Evolutionary conservation across 257 asterid species (phyloP), one percentile per base, ranked within the genome.

Genomic region (Haberlea rhodopensis): DNA sequence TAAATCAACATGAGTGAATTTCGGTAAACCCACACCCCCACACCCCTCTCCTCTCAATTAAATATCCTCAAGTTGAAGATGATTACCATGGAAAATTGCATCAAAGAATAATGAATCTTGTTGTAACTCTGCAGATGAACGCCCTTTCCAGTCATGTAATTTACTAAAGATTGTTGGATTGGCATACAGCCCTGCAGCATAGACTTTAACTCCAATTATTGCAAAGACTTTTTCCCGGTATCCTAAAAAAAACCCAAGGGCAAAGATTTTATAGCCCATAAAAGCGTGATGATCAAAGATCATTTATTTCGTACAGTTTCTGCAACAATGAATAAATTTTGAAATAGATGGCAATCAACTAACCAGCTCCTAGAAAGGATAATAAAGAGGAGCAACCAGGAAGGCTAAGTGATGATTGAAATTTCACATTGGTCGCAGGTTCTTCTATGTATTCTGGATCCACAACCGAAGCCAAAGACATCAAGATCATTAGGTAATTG

Each of bases 141-240:
- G 71, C 26, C 89, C 95, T 71, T 74, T 84, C 95, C 96, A 91
- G 29, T 81, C 71, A 73, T 79, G 83, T 66, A 91, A 77, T 31
- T 65, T 76, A 65, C 72, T 60, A 75, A 83, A 77, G 67, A 87
- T 56, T 29, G 89, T 73, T 53, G 57, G 84, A 53, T 85, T 82
- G 52, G 80, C 60, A 66, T 87, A 89, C 25, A 89, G 76, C 32
- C 95, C 98, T 7, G 85, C 96, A 69, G 96, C 95, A 69, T 91
- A 91, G 66, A 91, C 96, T 79, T 88, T 91, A 59, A 88, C 95
- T 63, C 96, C 95, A 20, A 91, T 82, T 68, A 89, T 85, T 21
- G 95, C 95, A 57, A 91, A 85, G 6, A 91, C 82, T 76, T 83
- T 91, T 74, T 91, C 96, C 70, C 96, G 83, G 79, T 85, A 87